These are phyloP conservation scores for Ichthyophthirius multifiliis DNA, from an alignment of 169 alveolate species.

Conservation along the genomic window DNA sequence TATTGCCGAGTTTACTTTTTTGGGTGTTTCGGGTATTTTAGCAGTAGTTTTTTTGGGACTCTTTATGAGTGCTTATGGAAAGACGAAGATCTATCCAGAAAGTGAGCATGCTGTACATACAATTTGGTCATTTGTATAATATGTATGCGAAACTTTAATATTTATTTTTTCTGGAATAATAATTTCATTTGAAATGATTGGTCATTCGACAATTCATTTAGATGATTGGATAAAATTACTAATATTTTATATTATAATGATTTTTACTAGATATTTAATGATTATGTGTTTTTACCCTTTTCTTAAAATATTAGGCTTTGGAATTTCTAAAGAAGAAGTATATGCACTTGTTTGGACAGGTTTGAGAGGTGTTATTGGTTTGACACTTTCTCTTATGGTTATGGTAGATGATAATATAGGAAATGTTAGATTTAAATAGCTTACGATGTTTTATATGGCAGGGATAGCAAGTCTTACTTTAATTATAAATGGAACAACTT, in stretches of 20 bases:
- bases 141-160: conserved; percentile 40
- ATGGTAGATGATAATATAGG: conserved; percentile 33
- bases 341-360: conserved; percentile 49
- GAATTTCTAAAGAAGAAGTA: conserved; percentile 29
- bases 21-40: conserved; percentile 52
- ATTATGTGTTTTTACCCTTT: conserved; percentile 39
- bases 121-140: conserved; percentile 49
- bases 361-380: conserved; percentile 60
- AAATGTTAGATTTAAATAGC: conserved; percentile 22
- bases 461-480: conserved; percentile 47
- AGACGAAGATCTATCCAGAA: conserved; percentile 38
- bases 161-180: conserved; percentile 55
- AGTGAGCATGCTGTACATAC: conserved; percentile 55
- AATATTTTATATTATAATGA: conserved; percentile 35
- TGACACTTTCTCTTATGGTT: conserved; percentile 53
- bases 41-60: conserved; percentile 63
- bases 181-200: conserved; percentile 39
- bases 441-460: conserved; percentile 39
- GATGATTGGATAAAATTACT: conserved; percentile 36
- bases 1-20: conserved; percentile 38
- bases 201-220: conserved; percentile 19
- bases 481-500: conserved; percentile 48
- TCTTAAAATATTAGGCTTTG: conserved; percentile 49
- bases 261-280: conserved; percentile 26
- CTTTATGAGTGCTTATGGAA: conserved; percentile 60